These are phyloP conservation scores for Eimeria necatrix DNA, from an alignment of 169 alveolate genomes.

Conservation along the genomic window DNA sequence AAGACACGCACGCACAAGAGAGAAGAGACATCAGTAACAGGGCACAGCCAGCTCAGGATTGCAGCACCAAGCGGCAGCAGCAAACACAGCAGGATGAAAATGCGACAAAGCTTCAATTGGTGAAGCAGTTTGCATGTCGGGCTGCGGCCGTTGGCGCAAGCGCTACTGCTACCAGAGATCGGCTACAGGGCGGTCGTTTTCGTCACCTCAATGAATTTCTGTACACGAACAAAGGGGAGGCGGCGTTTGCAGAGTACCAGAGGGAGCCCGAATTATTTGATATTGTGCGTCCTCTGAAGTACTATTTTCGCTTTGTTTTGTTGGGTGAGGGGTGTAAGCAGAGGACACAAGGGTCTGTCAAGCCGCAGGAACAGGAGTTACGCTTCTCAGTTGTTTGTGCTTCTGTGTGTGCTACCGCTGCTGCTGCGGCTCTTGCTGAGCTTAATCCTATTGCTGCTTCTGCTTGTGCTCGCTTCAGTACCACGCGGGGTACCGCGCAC, in stretches of 20 bases:
- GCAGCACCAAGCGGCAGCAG: conserved; percentile 12
- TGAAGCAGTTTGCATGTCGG: conserved; percentile 34
- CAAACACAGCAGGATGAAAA: background rate
- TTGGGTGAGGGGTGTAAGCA: too few species aligned
- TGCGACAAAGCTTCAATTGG: background rate
- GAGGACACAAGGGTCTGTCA: too few species aligned
- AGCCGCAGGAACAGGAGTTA: too few species aligned
- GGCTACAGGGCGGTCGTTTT: conserved; percentile 85
- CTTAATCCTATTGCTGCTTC: background rate
- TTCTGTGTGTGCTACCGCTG: too few species aligned
- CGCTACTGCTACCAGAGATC: background rate
- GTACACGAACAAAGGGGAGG: conserved; percentile 83
- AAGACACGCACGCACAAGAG: background rate
- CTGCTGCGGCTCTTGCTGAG: background rate
- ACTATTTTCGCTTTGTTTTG: too few species aligned
- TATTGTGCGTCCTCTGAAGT: conserved; percentile 32
- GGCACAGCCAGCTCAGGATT: background rate
- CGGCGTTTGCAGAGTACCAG: conserved; percentile 80
- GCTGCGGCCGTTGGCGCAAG: background rate
- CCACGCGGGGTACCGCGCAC: conserved; percentile 86
- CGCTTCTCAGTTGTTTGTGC: too few species aligned
- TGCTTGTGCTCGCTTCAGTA: conserved; percentile 70
- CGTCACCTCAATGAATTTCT: conserved; percentile 85
- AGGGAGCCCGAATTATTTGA: conserved; percentile 83
- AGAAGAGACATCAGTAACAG: background rate